Evolutionary conservation across 805 yeast genomes (phyloP), one percentile per base, ranked within the genome.

Genomic region (Cyberlindnera sargentensis): DNA sequence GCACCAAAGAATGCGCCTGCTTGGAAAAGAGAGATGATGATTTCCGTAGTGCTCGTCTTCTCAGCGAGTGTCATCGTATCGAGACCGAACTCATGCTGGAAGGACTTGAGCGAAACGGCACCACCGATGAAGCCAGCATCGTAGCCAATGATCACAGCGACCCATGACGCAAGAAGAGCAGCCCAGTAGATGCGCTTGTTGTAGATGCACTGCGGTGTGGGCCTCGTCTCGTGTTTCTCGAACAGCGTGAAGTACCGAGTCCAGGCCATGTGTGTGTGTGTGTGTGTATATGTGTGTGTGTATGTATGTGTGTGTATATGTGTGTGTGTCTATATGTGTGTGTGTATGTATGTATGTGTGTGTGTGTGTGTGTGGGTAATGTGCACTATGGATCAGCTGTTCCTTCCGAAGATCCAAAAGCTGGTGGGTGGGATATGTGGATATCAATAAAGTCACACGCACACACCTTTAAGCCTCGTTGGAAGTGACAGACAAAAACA

Each of bases 71-170:
- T 45, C 57, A 59, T 59, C 6, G 52, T 43, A 43, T 60, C 67
- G 37, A 73, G 49, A 11, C 70, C 73, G 53, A 75, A 76, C 51
- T 72, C 76, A 3, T 47, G 41, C 44, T 62, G 53, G 55, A 76
- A 76, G 3, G 76, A 68, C 7, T 55, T 60, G 37, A 75, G 58
- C 1, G 73, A 58, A n/a, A 73, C 68, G 5, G 76, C 70, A n/a
- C 76, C 73, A 8, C 80, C 80, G 40, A 75, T 72, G 56, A 73
- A 75, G 6, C 78, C 79, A 33, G 77, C 71, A 50, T 75, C 81
- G 53, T 75, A 75, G 10, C 80, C 80, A 44, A 75, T 72, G 43
- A 72, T 67, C 25, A 72, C 62, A 10, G 80, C 76, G 6, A 75
- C 79, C 51, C 55, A 49, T 30, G 70, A 60, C 2, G 75, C 69